phyloP scores from a whole-genome alignment of 345 rosid genomes.

The Lepidium aucheri region DNA sequence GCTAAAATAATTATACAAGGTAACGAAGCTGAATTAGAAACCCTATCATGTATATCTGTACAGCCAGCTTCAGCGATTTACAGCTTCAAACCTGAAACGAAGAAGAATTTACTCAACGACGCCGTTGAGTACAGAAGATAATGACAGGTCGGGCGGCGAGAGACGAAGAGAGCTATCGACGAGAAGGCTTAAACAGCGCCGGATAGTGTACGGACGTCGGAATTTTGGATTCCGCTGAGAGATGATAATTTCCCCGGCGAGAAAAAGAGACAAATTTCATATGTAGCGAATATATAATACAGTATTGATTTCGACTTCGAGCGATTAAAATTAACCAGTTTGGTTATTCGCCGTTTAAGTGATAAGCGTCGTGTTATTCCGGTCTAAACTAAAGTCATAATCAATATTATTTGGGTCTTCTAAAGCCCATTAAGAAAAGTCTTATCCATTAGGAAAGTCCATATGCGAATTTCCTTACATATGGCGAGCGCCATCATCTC shows the following conservation, averaged over 20 bases:
- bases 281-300: too few relatives aligned
- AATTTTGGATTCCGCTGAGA: neutral
- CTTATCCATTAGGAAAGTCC: conserved; percentile 17
- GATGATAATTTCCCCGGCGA: neutral
- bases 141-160: neutral
- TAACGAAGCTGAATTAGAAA: neutral
- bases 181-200: neutral
- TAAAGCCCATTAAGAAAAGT: conserved; percentile 17
- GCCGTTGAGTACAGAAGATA: neutral
- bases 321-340: neutral
- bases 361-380: neutral
- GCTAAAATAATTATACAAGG: neutral
- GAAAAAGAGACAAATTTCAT: neutral
- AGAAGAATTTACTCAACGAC: neutral
- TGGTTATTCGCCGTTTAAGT: neutral
- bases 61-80: neutral
- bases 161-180: neutral
- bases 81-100: neutral
- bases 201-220: neutral
- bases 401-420: neutral
- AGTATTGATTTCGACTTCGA: neutral
- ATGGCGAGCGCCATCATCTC: conserved; percentile 25
- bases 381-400: neutral
- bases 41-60: neutral
- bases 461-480: neutral